Evolutionary conservation across 2,329 filamentous ascomycete species (phyloP), one percentile per base, ranked within the genome.

Genomic region (Ophiocordyceps camponoti-floridani): DNA sequence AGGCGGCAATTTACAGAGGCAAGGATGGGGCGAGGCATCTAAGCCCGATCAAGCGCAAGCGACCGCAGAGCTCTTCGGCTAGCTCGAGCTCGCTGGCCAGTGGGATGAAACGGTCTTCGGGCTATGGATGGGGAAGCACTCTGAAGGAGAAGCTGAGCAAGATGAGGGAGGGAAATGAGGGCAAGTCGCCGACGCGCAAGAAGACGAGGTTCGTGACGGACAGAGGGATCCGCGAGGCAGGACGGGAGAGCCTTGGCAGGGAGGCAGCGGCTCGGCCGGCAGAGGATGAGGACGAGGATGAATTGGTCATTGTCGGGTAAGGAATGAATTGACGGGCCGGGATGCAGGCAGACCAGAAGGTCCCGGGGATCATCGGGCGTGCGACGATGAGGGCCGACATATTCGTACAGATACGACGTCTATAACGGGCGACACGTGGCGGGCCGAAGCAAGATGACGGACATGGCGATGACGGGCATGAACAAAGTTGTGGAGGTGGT

Each of bases 161-260:
- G 49, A 79, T 81, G 77, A 77, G 72, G 55, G 68, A 76, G 4
- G 75, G 75, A 2, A 73, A 77, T 57, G 70, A 56, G 42, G 52
- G 52, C 27, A 53, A 55, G 30, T 55, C 57, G 55, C 75, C 74
- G 0, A 69, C 76, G 30, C 68, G 73, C 51, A 81, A 85, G 62
- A 85, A 84, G 68, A 87, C 82, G 44, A 69, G 82, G n/a, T 87
- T 88, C 55, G 72, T 87, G 38, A 85, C 83, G 26, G 77, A 78
- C 40, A 84, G 80, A 57, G 83, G 83, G 0, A 87, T 88, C 49
- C 73, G 77, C 45, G 82, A 85, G 60, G 82, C 83, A 4, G 83
- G 83, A 1, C 68, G 82, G 47, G 83, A 87, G 55, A 86, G 82
- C 54, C 57, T 87, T 2, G 77, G 79, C 10, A 65, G 60, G n/a